phyloP scores from a whole-genome alignment of 208 protist species.

The Acanthamoeba quina region DNA sequence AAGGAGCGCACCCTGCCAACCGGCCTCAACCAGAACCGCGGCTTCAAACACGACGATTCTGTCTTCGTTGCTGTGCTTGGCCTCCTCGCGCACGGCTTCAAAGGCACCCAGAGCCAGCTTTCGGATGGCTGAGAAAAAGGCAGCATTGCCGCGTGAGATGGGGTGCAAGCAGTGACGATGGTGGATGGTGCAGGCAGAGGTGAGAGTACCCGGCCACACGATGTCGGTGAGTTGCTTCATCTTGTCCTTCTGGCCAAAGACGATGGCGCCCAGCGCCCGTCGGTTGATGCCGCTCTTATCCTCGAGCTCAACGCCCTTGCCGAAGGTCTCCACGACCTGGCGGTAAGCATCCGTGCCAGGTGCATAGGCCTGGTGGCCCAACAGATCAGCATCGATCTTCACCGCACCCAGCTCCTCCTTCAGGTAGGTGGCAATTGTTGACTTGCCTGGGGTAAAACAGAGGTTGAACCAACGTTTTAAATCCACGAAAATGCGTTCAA shows the following conservation, averaged over 20 bases:
- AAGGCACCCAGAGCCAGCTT: conserved; percentile 32
- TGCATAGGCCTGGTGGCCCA: conserved; percentile 43
- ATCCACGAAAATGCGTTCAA: background rate
- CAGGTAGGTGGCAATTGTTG: conserved; percentile 1
- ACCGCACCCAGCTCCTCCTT: conserved; percentile 37
- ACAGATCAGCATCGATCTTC: conserved; percentile 31
- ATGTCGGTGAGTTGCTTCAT: conserved; percentile 56
- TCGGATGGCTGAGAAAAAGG: background rate
- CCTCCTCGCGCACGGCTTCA: conserved; percentile 17
- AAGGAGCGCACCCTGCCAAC: background rate
- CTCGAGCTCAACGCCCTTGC: conserved; percentile 5
- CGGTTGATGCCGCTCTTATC: conserved; percentile 38
- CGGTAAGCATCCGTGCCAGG: conserved; percentile 27
- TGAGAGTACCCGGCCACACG: conserved; percentile 10
- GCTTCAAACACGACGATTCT: conserved; percentile 28
- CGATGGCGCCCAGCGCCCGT: conserved; percentile 26
- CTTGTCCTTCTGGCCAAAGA: conserved; percentile 51
- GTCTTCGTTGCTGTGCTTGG: background rate
- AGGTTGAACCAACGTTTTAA: too few species aligned
- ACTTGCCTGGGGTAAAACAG: conserved; percentile 20
- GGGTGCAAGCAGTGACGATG: background rate
- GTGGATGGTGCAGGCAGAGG: background rate
- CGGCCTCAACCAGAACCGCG: conserved; percentile 11
- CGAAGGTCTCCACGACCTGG: conserved; percentile 27
- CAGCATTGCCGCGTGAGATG: background rate